Evolutionary conservation across 805 yeast genomes (phyloP).

Genomic region (Starmerella lactis-condensi): DNA sequence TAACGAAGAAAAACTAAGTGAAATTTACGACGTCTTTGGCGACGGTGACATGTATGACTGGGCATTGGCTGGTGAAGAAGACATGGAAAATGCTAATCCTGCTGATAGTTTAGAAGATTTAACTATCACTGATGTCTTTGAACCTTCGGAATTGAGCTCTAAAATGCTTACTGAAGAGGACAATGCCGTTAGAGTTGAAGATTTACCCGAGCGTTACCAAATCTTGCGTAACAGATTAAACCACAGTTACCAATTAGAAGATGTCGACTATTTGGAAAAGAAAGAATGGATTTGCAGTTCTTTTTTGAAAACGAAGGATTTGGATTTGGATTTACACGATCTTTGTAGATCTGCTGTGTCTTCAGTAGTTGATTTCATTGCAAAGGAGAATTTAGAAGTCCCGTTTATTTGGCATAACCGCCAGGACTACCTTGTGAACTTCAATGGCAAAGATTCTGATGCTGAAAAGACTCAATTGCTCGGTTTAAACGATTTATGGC

Average conservation of each 20-base stretch:
- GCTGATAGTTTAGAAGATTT: slow-evolving; percentile 24
- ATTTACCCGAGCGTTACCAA: slow-evolving; percentile 86
- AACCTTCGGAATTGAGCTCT: slow-evolving; percentile 79
- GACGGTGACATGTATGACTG: slow-evolving; percentile 95
- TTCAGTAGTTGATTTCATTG: slow-evolving; percentile 49
- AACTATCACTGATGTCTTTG: slow-evolving; percentile 76
- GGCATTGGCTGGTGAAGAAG: slow-evolving; percentile 88
- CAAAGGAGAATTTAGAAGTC: slow-evolving; percentile 68
- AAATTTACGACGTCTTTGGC: slow-evolving; percentile 86
- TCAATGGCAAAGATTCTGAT: slow-evolving; percentile 27
- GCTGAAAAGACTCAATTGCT: slow-evolving; percentile 27
- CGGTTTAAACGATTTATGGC: slow-evolving; percentile 77
- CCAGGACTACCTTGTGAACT: slow-evolving; percentile 61
- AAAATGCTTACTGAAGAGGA: slow-evolving; percentile 84
- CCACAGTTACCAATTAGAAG: slow-evolving; percentile 44
- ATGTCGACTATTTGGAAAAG: slow-evolving; percentile 51
- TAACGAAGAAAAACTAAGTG: slow-evolving; percentile 82
- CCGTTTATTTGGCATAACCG: slow-evolving; percentile 93
- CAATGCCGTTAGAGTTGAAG: slow-evolving; percentile 67
- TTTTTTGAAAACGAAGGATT: slow-evolving; percentile 38
- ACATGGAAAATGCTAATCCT: slow-evolving; percentile 21
- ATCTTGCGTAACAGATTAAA: slow-evolving; percentile 47
- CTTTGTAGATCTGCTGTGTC: slow-evolving; percentile 49
- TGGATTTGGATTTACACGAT: slow-evolving; percentile 24
- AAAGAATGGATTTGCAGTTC: slow-evolving; percentile 63